Conservation (phyloP, 1,284 basidiomycete genomes). For the Trichosporon sp. region DNA sequence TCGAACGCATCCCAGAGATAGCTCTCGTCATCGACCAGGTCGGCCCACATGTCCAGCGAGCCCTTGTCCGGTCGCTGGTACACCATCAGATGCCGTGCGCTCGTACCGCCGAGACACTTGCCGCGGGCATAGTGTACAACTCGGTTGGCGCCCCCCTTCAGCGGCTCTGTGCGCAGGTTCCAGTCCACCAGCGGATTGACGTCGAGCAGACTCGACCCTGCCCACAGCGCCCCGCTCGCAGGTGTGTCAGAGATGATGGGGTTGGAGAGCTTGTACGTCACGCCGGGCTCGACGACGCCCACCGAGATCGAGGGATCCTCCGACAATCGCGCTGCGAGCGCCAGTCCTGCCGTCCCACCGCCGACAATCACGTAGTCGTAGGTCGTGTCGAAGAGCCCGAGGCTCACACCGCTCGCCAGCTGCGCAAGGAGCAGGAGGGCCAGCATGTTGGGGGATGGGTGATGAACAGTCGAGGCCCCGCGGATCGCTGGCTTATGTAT, state of each 20-base stretch:
- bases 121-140: slow-evolving; percentile 8
- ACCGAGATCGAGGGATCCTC: slow-evolving; percentile 63
- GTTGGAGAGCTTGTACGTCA: slow-evolving; percentile 8
- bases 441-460: background rate
- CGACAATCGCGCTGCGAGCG: slow-evolving; percentile 65
- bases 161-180: slow-evolving; percentile 5
- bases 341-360: slow-evolving; percentile 68
- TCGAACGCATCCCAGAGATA: background rate
- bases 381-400: slow-evolving; percentile 7
- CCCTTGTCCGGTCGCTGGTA: slow-evolving; percentile 8
- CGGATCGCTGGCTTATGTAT: background rate
- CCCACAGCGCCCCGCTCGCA: background rate
- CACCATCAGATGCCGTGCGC: slow-evolving; percentile 7
- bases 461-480: background rate
- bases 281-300: slow-evolving; percentile 66
- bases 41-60: slow-evolving; percentile 1
- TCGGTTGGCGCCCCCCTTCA: background rate
- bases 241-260: background rate
- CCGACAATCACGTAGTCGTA: slow-evolving; percentile 49
- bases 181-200: slow-evolving; percentile 10
- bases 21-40: background rate
- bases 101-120: slow-evolving; percentile 10
- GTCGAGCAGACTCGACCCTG: background rate
- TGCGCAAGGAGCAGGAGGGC: background rate
- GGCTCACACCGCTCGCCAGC: background rate